Percentiles rank a stretch among this genome's conserved stretches.
phyloP scores from a whole-genome alignment of 371 early-diverging fungal species.

The Mortierella sp. region DNA sequence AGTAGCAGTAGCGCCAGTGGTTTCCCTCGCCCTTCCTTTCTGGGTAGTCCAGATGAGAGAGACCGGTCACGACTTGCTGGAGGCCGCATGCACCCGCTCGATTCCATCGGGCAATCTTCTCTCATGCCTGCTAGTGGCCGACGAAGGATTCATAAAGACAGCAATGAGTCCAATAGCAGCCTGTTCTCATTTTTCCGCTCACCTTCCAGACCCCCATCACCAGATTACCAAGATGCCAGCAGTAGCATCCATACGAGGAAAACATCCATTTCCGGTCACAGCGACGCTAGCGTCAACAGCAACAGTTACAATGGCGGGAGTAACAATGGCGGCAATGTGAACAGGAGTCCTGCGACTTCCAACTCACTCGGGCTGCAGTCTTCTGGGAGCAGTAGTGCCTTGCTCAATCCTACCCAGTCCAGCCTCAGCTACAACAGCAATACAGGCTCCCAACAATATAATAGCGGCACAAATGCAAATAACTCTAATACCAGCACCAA shows the following conservation, averaged over 20 bases:
- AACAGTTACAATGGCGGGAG: constrained; percentile 14
- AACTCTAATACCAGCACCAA: too few species aligned
- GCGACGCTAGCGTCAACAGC: not conserved
- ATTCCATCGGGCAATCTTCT: not conserved
- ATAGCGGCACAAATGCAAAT: too few species aligned
- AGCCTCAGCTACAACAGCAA: too few species aligned
- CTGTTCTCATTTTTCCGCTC: constrained; percentile 39
- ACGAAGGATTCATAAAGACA: constrained; percentile 33
- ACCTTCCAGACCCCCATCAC: constrained; percentile 46
- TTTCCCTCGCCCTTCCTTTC: constrained; percentile 2
- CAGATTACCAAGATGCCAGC: constrained; percentile 23
- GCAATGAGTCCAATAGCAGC: constrained; percentile 30
- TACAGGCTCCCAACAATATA: too few species aligned
- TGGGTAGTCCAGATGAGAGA: constrained; percentile 1
- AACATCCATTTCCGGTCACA: constrained; percentile 29
- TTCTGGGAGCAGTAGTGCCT: not conserved
- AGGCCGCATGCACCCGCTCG: constrained; percentile 7
- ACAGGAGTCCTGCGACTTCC: constrained; percentile 7
- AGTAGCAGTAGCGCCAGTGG: not conserved
- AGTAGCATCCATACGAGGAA: constrained; percentile 34
- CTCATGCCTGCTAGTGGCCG: not conserved
- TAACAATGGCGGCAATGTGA: constrained; percentile 3
- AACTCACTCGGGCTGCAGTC: constrained; percentile 21
- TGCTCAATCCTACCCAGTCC: too few species aligned
- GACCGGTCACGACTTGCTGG: not conserved